Conservation (phyloP, 2,329 filamentous ascomycete species). For the Dactylella cylindrospora region DNA sequence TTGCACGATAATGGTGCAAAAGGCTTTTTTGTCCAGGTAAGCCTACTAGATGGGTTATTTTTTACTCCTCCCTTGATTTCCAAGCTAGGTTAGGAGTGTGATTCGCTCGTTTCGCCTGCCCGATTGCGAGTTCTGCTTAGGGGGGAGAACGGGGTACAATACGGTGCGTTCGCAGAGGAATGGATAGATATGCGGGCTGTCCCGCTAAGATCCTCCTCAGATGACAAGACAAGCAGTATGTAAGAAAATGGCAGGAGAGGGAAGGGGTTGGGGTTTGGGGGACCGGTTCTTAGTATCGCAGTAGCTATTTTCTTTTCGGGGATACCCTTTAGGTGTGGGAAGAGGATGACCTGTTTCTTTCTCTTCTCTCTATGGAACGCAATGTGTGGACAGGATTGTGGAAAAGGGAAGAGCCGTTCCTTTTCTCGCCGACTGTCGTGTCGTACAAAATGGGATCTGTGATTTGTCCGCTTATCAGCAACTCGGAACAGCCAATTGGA, state of each 20-base stretch:
- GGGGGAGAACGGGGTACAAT: background rate
- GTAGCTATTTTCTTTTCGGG: slow-evolving; percentile 15
- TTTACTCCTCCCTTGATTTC: slow-evolving; percentile 16
- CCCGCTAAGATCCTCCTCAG: slow-evolving; percentile 31
- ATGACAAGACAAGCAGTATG: too few species aligned
- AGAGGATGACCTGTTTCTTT: slow-evolving; percentile 16
- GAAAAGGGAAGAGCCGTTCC: too few species aligned
- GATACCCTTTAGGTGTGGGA: background rate
- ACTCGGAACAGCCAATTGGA: slow-evolving; percentile 29
- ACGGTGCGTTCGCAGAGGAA: slow-evolving; percentile 15
- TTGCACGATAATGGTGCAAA: too few species aligned
- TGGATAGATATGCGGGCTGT: slow-evolving; percentile 37
- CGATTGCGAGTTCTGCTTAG: slow-evolving; percentile 25
- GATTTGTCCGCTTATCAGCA: slow-evolving; percentile 42
- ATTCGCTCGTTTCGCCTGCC: slow-evolving; percentile 21
- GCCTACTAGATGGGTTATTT: background rate
- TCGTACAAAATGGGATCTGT: slow-evolving; percentile 20
- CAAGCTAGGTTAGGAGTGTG: slow-evolving; percentile 26
- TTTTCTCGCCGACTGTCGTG: slow-evolving; percentile 28
- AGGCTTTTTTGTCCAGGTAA: background rate
- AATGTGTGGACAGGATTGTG: too few species aligned
- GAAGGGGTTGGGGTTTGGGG: background rate
- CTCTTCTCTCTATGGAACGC: too few species aligned
- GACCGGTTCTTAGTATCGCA: slow-evolving; percentile 3
- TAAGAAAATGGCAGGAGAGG: slow-evolving; percentile 32